phyloP scores from a whole-genome alignment of 176 grass and related monocot genomes.

The Tillandsia leiboldiana region DNA sequence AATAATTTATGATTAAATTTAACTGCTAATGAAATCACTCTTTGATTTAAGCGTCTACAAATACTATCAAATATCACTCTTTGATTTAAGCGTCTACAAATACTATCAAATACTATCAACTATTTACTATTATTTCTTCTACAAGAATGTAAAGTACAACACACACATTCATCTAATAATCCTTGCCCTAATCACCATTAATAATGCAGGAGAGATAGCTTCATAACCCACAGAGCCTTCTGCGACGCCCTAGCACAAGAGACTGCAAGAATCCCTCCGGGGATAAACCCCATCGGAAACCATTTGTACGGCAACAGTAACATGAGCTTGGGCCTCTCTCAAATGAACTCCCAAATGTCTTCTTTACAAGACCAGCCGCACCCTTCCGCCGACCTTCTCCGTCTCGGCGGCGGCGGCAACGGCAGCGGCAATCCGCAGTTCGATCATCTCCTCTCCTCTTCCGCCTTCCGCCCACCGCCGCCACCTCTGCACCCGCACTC shows the following conservation, averaged over 20 bases:
- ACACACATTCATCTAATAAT: too few relatives aligned
- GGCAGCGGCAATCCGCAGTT: conserved; percentile 25
- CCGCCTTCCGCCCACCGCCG: conserved; percentile 25
- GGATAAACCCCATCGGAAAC: conserved; percentile 24
- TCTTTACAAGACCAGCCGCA: conserved; percentile 32
- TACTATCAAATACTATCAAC: too few relatives aligned
- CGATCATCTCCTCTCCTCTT: conserved; percentile 35
- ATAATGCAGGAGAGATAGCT: conserved; percentile 83
- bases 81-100: too few relatives aligned
- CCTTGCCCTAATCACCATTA: not conserved
- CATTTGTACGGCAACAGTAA: conserved; percentile 39
- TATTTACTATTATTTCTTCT: too few relatives aligned
- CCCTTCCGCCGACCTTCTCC: conserved; percentile 26
- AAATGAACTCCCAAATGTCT: conserved; percentile 25
- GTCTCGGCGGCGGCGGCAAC: conserved; percentile 17
- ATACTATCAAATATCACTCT: not conserved
- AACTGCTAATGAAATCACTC: not conserved
- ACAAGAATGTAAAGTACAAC: too few relatives aligned
- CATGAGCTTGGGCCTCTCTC: conserved; percentile 52
- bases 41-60: too few relatives aligned
- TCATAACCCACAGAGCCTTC: conserved; percentile 97
- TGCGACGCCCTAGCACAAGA: conserved; percentile 94
- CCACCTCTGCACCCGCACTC: conserved; percentile 9
- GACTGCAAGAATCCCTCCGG: conserved; percentile 40
- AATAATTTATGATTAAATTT: too few relatives aligned